These are phyloP conservation scores for Malus hybrid DNA, from an alignment of 331 rosid species.

Conservation along the genomic window DNA sequence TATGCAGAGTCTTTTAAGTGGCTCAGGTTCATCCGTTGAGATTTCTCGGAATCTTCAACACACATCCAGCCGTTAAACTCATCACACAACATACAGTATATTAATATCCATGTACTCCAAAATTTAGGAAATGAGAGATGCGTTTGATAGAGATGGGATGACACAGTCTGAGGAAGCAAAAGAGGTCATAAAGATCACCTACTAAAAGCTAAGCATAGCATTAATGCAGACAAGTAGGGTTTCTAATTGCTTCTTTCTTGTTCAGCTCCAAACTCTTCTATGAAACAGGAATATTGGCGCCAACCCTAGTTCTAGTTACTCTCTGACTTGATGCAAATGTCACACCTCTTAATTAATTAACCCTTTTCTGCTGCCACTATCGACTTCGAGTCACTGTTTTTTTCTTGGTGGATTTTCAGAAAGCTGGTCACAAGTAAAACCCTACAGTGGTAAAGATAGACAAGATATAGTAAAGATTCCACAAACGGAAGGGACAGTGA, in stretches of 20 bases:
- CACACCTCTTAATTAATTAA: too few relatives aligned
- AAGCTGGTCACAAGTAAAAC: not conserved
- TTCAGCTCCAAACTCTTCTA: not conserved
- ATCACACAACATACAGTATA: too few relatives aligned
- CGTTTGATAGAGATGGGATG: not conserved
- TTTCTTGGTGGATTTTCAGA: not conserved
- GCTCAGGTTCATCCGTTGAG: too few relatives aligned
- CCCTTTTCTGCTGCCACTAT: too few relatives aligned
- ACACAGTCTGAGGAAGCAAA: not conserved
- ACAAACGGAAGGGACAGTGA: conserved; percentile 1
- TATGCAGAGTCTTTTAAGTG: too few relatives aligned
- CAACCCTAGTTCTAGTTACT: too few relatives aligned
- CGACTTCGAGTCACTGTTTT: not conserved
- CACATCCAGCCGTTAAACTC: too few relatives aligned
- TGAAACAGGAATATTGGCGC: not conserved
- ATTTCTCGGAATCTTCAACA: fast-evolving
- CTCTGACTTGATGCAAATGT: too few relatives aligned
- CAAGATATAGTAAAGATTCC: conserved; percentile 5
- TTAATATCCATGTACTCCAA: too few relatives aligned
- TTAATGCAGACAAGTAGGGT: not conserved
- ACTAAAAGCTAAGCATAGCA: not conserved
- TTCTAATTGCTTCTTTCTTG: not conserved
- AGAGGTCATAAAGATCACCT: not conserved
- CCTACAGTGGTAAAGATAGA: not conserved
- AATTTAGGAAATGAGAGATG: not conserved